Percentiles rank a stretch among this genome's conserved stretches.
Conservation (phyloP, 2,329 filamentous ascomycete species). For the Metarhizium album region DNA sequence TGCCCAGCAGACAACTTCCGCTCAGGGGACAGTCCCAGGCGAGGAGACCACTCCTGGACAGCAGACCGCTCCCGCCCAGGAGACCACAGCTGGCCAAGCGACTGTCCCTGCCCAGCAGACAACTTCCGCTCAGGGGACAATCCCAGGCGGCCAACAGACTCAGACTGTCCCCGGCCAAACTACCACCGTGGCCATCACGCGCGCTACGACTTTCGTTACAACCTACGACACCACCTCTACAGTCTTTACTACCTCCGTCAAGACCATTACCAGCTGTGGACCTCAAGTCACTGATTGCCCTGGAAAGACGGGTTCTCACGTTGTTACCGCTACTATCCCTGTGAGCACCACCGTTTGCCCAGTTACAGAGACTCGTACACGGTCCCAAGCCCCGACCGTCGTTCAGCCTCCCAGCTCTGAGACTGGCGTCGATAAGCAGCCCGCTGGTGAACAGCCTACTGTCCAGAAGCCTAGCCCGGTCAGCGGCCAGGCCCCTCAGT, state of each 20-base stretch:
- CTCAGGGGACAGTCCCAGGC: slow-evolving; percentile 4
- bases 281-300: slow-evolving; percentile 40
- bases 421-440: slow-evolving; percentile 8
- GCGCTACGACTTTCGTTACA: slow-evolving; percentile 15
- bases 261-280: slow-evolving; percentile 41
- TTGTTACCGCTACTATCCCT: slow-evolving; percentile 43
- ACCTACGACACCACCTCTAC: slow-evolving; percentile 37
- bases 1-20: too few relatives aligned
- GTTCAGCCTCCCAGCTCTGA: slow-evolving; percentile 8
- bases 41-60: slow-evolving; percentile 3
- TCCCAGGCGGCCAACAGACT: slow-evolving; percentile 3
- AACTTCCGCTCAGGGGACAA: not conserved
- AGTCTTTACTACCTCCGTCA: slow-evolving; percentile 37
- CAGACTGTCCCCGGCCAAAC: slow-evolving; percentile 2
- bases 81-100: slow-evolving; percentile 1
- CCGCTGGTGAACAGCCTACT: slow-evolving; percentile 4
- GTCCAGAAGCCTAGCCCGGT: slow-evolving; percentile 6
- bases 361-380: slow-evolving; percentile 42
- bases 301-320: slow-evolving; percentile 32
- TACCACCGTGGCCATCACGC: slow-evolving; percentile 3
- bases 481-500: slow-evolving; percentile 1
- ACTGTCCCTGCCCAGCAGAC: not conserved
- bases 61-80: not conserved
- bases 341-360: slow-evolving; percentile 52
- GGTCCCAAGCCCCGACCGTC: slow-evolving; percentile 12